Evolutionary conservation across 169 alveolate species (phyloP).

Genomic region (Perkinsus olseni): DNA sequence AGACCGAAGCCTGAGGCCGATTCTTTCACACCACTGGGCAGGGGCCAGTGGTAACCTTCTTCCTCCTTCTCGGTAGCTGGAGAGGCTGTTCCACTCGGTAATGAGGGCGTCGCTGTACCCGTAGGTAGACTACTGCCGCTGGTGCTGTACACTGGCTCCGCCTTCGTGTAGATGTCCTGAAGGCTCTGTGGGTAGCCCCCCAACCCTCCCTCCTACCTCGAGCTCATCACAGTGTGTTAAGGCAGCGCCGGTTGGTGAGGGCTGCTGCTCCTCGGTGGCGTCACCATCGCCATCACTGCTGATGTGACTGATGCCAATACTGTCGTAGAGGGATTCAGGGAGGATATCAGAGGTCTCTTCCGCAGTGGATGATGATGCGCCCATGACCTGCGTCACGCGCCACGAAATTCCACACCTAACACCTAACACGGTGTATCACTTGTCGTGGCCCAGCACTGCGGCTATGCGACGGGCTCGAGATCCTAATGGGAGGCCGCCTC

Average conservation of each 20-base stretch:
- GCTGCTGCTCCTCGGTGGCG: neutral
- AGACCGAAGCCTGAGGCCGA: too few relatives aligned
- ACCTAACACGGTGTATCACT: neutral
- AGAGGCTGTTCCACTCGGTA: neutral
- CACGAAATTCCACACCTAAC: neutral
- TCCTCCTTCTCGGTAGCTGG: neutral
- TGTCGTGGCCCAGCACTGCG: neutral
- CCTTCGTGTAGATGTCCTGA: neutral
- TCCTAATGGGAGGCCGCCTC: neutral
- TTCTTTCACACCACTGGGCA: too few relatives aligned
- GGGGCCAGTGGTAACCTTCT: too few relatives aligned
- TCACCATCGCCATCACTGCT: neutral
- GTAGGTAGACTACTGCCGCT: neutral
- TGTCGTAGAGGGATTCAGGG: neutral
- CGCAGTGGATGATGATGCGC: neutral
- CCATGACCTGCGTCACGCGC: neutral
- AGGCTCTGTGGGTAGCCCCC: neutral
- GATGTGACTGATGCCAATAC: neutral
- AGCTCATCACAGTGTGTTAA: neutral
- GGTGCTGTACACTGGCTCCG: neutral
- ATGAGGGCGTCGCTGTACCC: neutral
- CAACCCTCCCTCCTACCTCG: neutral
- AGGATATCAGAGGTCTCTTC: neutral
- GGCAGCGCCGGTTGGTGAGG: neutral
- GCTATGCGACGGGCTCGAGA: neutral